phyloP scores from a whole-genome alignment of 495 filamentous ascomycete genomes.

The Lophiotrema nucula region DNA sequence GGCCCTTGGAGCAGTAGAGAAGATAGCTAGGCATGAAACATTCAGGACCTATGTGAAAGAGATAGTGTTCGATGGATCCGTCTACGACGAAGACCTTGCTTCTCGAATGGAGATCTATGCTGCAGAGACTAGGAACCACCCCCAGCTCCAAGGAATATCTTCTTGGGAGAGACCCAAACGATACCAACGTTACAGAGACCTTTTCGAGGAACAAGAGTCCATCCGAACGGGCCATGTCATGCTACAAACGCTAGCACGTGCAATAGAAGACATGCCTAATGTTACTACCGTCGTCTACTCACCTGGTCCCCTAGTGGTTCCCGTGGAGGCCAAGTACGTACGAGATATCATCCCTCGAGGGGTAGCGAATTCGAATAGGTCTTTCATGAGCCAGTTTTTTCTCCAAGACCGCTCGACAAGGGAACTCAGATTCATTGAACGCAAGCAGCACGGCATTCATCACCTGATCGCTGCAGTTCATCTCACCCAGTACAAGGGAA shows the following conservation, averaged over 20 bases:
- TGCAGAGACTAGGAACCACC: too few relatives aligned
- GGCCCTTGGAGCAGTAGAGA: too few relatives aligned
- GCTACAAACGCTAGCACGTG: constrained; percentile 11
- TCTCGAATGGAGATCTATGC: too few relatives aligned
- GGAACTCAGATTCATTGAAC: too few relatives aligned
- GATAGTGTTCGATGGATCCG: constrained; percentile 27
- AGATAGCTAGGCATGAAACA: constrained; percentile 12
- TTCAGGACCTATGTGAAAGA: constrained; percentile 27
- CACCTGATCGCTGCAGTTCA: constrained; percentile 22
- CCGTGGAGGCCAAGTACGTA: constrained; percentile 14
- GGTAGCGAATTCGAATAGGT: background rate
- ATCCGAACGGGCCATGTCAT: constrained; percentile 13
- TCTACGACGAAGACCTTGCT: constrained; percentile 15
- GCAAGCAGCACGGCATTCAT: constrained; percentile 25
- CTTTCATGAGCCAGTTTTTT: too few relatives aligned
- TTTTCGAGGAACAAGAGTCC: constrained; percentile 27
- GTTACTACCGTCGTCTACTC: constrained; percentile 23
- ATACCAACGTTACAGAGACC: constrained; percentile 17
- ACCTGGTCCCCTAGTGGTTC: constrained; percentile 15
- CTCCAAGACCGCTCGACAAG: too few relatives aligned
- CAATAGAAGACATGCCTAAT: constrained; percentile 24
- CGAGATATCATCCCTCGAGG: constrained; percentile 25
- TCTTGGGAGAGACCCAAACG: too few relatives aligned
- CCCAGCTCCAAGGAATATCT: too few relatives aligned
- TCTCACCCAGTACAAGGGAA: constrained; percentile 14